Percentiles rank a stretch among this genome's conserved stretches.
Conservation (phyloP, 306 rosid species). For the Biancaea sappan region DNA sequence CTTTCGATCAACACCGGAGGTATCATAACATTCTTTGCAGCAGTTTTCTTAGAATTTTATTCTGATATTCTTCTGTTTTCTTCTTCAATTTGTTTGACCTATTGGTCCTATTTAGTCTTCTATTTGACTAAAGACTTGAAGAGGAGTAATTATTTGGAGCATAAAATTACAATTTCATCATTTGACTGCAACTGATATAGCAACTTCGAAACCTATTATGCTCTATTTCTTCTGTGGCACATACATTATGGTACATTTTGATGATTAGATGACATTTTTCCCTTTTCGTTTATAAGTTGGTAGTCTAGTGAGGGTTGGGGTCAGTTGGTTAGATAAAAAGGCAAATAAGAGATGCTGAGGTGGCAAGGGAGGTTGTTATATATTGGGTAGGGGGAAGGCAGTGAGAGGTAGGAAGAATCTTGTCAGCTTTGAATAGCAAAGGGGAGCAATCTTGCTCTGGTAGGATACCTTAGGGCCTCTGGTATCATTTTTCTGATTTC, state of each 20-base stretch:
- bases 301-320: conserved; percentile 13
- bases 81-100: not conserved
- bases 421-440: too few species aligned
- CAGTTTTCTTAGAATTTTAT: conserved; percentile 14
- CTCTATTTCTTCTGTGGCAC: conserved; percentile 10
- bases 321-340: too few species aligned
- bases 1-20: conserved; percentile 78
- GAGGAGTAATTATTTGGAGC: not conserved
- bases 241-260: conserved; percentile 2
- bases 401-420: too few species aligned
- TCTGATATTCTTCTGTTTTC: not conserved
- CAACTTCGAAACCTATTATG: not conserved
- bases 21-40: conserved; percentile 28
- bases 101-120: not conserved
- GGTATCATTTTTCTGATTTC: too few species aligned
- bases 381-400: too few species aligned
- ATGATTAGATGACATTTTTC: conserved; percentile 1
- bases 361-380: too few species aligned
- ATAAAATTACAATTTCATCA: not conserved
- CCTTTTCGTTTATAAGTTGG: not conserved
- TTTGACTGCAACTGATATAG: conserved; percentile 14
- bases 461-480: too few species aligned
- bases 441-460: too few species aligned
- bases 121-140: not conserved
- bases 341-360: too few species aligned